Percentiles rank a stretch among this genome's conserved stretches.
Evolutionary conservation across 305 asterid species (phyloP).

Genomic region (Fraxinus angustifolia): DNA sequence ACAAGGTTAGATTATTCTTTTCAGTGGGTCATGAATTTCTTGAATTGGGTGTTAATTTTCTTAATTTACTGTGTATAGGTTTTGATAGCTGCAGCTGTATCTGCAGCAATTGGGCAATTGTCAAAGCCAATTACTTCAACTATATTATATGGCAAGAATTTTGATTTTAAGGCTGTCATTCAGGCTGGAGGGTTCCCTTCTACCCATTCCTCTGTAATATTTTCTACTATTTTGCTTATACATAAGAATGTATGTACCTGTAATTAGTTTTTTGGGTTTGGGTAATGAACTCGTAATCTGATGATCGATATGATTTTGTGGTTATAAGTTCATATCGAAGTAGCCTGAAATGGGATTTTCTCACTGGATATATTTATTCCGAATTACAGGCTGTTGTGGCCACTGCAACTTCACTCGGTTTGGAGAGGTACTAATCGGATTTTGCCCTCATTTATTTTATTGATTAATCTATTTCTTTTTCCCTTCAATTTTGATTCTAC

Average conservation of each 20-base stretch:
- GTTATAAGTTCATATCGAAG: background rate
- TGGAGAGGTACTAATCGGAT: slow-evolving; percentile 56
- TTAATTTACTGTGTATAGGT: slow-evolving; percentile 40
- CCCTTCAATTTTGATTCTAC: slow-evolving; percentile 5
- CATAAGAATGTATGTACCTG: background rate
- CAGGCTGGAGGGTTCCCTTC: slow-evolving; percentile 93
- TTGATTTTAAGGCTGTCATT: slow-evolving; percentile 46
- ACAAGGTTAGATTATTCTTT: slow-evolving; percentile 48
- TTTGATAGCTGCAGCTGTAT: slow-evolving; percentile 62
- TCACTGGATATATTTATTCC: slow-evolving; percentile 15
- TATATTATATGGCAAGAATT: slow-evolving; percentile 48
- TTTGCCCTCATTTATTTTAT: background rate
- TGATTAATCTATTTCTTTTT: background rate
- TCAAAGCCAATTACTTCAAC: slow-evolving; percentile 67
- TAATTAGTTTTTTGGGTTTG: background rate
- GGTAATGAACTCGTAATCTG: background rate
- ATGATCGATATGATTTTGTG: background rate
- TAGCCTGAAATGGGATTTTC: background rate
- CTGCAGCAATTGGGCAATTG: slow-evolving; percentile 80
- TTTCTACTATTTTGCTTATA: background rate
- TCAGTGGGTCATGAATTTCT: background rate
- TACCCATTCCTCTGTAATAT: slow-evolving; percentile 77
- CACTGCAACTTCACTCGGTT: slow-evolving; percentile 70
- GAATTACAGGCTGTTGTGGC: slow-evolving; percentile 68
- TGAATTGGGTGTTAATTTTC: background rate